Percentiles rank a stretch among this genome's conserved stretches.
Evolutionary conservation across 176 grass and related monocot species (phyloP).

Genomic region (Phoenix roebelenii): DNA sequence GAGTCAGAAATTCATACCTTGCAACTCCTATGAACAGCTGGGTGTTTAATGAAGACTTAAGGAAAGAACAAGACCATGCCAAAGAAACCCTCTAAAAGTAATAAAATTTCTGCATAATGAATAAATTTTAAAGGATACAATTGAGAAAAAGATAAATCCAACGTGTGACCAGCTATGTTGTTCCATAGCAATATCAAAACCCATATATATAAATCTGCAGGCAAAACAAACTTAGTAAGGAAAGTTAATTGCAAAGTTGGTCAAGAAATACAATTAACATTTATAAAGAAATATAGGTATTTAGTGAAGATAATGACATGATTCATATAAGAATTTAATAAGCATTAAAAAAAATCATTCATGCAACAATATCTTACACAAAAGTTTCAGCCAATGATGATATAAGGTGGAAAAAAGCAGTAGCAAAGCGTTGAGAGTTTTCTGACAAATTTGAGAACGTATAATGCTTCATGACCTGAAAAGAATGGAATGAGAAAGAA

Average conservation of each 20-base stretch:
- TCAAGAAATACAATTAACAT: no score
- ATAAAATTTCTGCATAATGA: no score
- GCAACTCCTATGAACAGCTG: constrained; percentile 95
- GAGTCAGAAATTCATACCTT: constrained; percentile 44
- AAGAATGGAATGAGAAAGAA: constrained; percentile 15
- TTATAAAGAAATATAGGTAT: no score
- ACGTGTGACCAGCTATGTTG: constrained; percentile 98
- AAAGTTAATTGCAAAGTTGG: no score
- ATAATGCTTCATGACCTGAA: constrained; percentile 97
- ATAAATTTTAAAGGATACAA: constrained; percentile 70
- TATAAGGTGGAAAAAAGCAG: constrained; percentile 87
- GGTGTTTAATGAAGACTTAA: constrained; percentile 17
- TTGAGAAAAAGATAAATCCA: constrained; percentile 99
- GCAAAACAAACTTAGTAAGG: constrained; percentile 11
- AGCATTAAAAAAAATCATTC: background rate
- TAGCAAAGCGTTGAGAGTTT: constrained; percentile 82
- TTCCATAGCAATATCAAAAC: constrained; percentile 99
- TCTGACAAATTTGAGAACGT: constrained; percentile 96
- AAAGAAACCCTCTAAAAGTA: no score
- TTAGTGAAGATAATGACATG: no score
- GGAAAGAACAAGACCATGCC: constrained; percentile 53
- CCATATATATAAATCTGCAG: constrained; percentile 99
- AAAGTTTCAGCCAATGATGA: constrained; percentile 99
- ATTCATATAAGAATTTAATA: no score
- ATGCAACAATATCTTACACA: constrained; percentile 56